Percentiles rank a stretch among this genome's conserved stretches.
Conservation (phyloP, 352 stramenopile genomes). For the Pythium sukuiense region DNA sequence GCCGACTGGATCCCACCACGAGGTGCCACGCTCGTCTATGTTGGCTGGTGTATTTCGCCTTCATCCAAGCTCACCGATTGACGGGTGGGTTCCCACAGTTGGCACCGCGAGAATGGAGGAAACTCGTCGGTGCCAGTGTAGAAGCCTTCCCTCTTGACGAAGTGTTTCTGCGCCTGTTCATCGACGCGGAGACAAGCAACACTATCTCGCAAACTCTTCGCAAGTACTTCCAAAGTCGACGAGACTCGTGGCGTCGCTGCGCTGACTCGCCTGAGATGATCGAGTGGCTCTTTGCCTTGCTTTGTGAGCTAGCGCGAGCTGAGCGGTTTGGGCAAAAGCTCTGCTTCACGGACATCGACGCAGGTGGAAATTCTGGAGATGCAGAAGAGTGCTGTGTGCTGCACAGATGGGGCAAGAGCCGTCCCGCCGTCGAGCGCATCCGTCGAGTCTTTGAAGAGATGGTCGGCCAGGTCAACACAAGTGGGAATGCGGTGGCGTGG, state of each 20-base stretch:
- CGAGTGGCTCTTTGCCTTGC: slow-evolving; percentile 76
- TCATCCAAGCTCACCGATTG: slow-evolving; percentile 58
- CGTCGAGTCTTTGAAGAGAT: slow-evolving; percentile 68
- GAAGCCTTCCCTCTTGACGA: slow-evolving; percentile 40
- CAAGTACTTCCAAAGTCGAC: slow-evolving; percentile 50
- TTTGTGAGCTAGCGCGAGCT: slow-evolving; percentile 61
- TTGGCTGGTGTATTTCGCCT: slow-evolving; percentile 47
- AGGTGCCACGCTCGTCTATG: slow-evolving; percentile 19
- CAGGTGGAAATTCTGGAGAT: background rate
- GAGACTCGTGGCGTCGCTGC: slow-evolving; percentile 47
- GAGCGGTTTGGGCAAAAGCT: slow-evolving; percentile 33
- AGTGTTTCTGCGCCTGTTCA: slow-evolving; percentile 67
- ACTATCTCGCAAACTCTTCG: slow-evolving; percentile 74
- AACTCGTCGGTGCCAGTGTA: slow-evolving; percentile 38
- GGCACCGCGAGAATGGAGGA: slow-evolving; percentile 57
- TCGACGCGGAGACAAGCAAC: slow-evolving; percentile 68
- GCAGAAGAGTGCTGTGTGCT: slow-evolving; percentile 53
- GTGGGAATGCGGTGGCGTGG: slow-evolving; percentile 61
- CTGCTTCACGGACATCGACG: background rate
- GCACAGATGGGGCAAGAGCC: slow-evolving; percentile 68
- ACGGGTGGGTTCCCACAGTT: slow-evolving; percentile 34
- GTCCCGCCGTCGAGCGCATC: slow-evolving; percentile 50
- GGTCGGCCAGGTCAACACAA: slow-evolving; percentile 48
- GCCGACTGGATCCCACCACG: background rate
- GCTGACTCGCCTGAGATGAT: slow-evolving; percentile 61